Conservation (phyloP, 2,329 filamentous ascomycete genomes). For the Trichoderma harzianum region DNA sequence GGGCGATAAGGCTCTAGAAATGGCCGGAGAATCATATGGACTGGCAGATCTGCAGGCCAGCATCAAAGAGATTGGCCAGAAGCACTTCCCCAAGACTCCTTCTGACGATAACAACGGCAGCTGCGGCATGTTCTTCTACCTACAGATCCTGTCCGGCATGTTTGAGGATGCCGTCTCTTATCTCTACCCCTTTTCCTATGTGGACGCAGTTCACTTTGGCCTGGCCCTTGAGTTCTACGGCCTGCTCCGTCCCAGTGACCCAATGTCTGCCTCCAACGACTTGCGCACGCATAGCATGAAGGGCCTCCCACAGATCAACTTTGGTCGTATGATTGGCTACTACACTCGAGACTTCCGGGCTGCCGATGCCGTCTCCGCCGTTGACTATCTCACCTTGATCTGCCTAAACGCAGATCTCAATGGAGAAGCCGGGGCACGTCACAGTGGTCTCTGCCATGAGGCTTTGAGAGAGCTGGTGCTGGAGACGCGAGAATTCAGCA, state of each 20-base stretch:
- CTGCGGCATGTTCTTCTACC: conserved; percentile 88
- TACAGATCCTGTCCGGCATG: conserved; percentile 85
- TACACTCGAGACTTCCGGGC: conserved; percentile 96
- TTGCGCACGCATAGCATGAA: conserved; percentile 63
- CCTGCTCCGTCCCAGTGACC: conserved; percentile 81
- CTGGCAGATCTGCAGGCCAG: conserved; percentile 69
- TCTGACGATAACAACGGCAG: conserved; percentile 71
- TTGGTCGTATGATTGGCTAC: conserved; percentile 87
- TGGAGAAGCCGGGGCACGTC: conserved; percentile 69
- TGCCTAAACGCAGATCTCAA: conserved; percentile 84
- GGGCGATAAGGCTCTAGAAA: conserved; percentile 59
- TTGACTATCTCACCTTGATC: conserved; percentile 89
- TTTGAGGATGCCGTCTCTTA: conserved; percentile 93
- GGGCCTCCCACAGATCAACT: conserved; percentile 80
- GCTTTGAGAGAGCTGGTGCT: conserved; percentile 89
- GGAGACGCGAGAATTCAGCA: conserved; percentile 95
- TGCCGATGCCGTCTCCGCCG: conserved; percentile 81
- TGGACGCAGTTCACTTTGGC: conserved; percentile 92
- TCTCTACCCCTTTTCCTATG: conserved; percentile 85
- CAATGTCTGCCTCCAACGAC: conserved; percentile 69
- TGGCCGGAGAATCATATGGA: conserved; percentile 64
- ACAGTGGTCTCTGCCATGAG: conserved; percentile 82
- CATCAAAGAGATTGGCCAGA: conserved; percentile 82
- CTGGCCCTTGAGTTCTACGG: conserved; percentile 88
- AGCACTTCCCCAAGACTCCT: conserved; percentile 81